phyloP scores from a whole-genome alignment of 2,329 filamentous ascomycete genomes.

The Monosporascus sp. region DNA sequence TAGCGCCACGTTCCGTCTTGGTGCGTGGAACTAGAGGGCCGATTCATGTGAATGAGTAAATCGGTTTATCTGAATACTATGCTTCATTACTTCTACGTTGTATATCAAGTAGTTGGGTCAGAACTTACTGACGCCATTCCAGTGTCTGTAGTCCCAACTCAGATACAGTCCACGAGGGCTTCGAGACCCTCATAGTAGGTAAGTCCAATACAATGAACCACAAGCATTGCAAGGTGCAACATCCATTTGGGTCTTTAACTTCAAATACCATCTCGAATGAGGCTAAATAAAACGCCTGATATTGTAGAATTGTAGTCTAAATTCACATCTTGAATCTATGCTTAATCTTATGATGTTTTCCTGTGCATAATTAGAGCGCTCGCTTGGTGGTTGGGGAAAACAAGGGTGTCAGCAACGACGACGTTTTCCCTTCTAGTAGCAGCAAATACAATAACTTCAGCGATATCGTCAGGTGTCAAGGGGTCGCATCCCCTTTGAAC shows the following conservation, averaged over 20 bases:
- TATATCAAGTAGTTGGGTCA: no score
- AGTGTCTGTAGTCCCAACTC: no score
- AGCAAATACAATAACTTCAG: constrained; percentile 71
- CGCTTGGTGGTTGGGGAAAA: constrained; percentile 73
- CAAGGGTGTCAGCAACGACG: constrained; percentile 70
- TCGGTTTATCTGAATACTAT: constrained; percentile 56
- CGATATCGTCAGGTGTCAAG: constrained; percentile 72
- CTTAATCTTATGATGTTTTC: constrained; percentile 12
- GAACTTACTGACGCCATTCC: no score
- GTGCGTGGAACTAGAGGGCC: constrained; percentile 43
- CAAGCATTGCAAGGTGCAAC: no score
- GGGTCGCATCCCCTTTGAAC: constrained; percentile 45
- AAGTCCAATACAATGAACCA: no score
- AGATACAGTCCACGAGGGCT: no score
- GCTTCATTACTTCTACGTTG: not conserved
- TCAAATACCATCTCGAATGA: no score
- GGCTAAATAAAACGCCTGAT: not conserved
- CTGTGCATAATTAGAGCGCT: constrained; percentile 23
- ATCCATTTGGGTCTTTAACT: no score
- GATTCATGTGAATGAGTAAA: constrained; percentile 64
- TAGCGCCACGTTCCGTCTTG: constrained; percentile 54
- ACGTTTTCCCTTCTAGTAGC: constrained; percentile 76
- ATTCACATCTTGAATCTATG: not conserved
- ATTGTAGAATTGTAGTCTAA: not conserved
- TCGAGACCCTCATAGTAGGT: no score